These are phyloP conservation scores for Globisporangium iwayamae DNA, from an alignment of 352 stramenopile genomes.

Conservation along the genomic window DNA sequence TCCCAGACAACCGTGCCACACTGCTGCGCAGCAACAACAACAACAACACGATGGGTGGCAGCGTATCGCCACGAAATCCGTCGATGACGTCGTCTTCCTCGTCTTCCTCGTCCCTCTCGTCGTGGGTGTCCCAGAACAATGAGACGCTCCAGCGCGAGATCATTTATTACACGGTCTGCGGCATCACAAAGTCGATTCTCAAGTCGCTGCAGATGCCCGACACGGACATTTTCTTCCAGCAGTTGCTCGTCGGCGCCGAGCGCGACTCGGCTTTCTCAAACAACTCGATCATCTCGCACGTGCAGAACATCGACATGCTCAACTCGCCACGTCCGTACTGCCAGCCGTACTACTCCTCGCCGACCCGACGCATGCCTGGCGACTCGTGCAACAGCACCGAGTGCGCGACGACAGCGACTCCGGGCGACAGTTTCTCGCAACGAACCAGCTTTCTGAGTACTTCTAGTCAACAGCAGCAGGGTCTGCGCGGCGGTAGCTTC, in stretches of 20 bases:
- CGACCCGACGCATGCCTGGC: not conserved
- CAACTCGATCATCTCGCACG: conserved; percentile 42
- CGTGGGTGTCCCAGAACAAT: conserved; percentile 60
- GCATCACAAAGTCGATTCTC: conserved; percentile 73
- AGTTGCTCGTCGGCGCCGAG: conserved; percentile 57
- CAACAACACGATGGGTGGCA: not conserved
- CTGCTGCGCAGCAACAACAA: conserved; percentile 8
- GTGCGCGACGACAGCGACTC: conserved; percentile 7
- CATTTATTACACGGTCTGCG: conserved; percentile 82
- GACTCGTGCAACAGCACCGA: conserved; percentile 9
- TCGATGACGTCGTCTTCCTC: conserved; percentile 22
- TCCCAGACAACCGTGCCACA: not conserved
- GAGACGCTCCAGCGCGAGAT: conserved; percentile 77
- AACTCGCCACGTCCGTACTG: conserved; percentile 55
- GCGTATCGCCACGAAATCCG: not conserved
- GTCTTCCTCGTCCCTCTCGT: conserved; percentile 25
- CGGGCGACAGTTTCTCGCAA: conserved; percentile 5
- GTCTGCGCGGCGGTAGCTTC: conserved; percentile 8
- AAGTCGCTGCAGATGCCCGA: conserved; percentile 36
- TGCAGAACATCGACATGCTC: conserved; percentile 36
- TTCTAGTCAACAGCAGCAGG: conserved; percentile 5
- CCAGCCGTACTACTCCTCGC: conserved; percentile 13
- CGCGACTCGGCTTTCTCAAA: conserved; percentile 44
- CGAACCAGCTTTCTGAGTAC: conserved; percentile 12
- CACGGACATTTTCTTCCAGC: conserved; percentile 24